Evolutionary conservation across 352 stramenopile genomes (phyloP).

Genomic region (Discostella stelligera): DNA sequence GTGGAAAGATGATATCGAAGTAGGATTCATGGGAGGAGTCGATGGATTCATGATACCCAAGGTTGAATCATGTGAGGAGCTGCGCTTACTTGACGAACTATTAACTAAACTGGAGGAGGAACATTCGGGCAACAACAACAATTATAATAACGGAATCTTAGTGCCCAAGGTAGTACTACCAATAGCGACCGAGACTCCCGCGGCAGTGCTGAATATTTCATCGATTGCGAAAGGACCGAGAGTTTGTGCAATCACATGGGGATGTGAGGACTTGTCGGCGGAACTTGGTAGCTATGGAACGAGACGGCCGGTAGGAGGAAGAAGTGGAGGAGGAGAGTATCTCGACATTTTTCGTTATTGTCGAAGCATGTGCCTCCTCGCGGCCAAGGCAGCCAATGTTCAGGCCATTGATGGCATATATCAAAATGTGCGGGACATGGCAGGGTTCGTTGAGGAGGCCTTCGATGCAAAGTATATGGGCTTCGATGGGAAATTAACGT

Average conservation of each 20-base stretch:
- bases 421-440: conserved; percentile 48
- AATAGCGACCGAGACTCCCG: conserved; percentile 49
- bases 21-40: conserved; percentile 19
- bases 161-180: conserved; percentile 32
- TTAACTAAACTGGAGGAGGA: conserved; percentile 23
- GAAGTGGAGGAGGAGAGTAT: conserved; percentile 14
- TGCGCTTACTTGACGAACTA: conserved; percentile 36
- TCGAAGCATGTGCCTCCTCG: conserved; percentile 43
- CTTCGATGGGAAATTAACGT: conserved; percentile 54
- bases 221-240: conserved; percentile 44
- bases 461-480: conserved; percentile 40
- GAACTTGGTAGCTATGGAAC: conserved; percentile 36
- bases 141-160: neutral
- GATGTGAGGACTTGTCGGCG: conserved; percentile 52
- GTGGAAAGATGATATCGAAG: conserved; percentile 41
- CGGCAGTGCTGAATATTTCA: conserved; percentile 42
- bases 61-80: conserved; percentile 47
- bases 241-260: conserved; percentile 49
- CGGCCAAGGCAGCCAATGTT: conserved; percentile 46
- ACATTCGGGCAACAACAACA: neutral
- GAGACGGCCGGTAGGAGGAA: conserved; percentile 3
- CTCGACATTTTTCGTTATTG: conserved; percentile 42
- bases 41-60: conserved; percentile 57
- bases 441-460: conserved; percentile 37
- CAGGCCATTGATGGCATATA: conserved; percentile 58